phyloP scores from a whole-genome alignment of 768 basidiomycete species.

The Rhodotorula paludigena region DNA sequence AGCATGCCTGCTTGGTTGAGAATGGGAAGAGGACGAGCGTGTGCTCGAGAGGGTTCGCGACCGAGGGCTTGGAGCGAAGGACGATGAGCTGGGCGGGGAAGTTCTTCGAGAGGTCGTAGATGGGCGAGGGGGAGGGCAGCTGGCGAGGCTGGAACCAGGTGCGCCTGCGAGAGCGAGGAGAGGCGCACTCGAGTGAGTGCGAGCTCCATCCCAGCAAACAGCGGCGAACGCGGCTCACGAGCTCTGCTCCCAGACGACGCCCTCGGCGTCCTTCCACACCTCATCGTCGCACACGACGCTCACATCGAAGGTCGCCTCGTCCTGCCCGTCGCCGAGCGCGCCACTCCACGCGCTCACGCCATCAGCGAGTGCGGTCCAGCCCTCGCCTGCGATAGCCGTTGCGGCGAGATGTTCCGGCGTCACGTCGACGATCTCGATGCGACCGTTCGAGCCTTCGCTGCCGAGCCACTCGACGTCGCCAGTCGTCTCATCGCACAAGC shows the following conservation, averaged over 20 bases:
- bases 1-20: not conserved
- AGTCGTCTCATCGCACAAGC: not conserved
- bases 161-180: constrained; percentile 5
- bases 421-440: not conserved
- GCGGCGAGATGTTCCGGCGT: too few relatives aligned
- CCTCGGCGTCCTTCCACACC: not conserved
- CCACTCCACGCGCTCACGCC: not conserved
- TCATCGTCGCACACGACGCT: not conserved
- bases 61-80: not conserved
- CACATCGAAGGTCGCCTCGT: not conserved
- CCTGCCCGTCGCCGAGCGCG: not conserved
- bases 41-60: not conserved
- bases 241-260: constrained; percentile 23
- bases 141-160: constrained; percentile 25
- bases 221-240: not conserved
- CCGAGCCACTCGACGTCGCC: constrained; percentile 20
- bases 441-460: constrained; percentile 1
- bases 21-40: constrained; percentile 24
- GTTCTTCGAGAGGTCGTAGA: not conserved
- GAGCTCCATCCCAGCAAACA: too few relatives aligned
- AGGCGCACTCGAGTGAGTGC: not conserved
- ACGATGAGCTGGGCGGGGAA: constrained; percentile 20
- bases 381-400: not conserved
- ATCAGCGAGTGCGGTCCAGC: not conserved
- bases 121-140: not conserved